Base-by-base conservation (phyloP, 2,329 filamentous ascomycete genomes). In the Beauveria australis region DNA sequence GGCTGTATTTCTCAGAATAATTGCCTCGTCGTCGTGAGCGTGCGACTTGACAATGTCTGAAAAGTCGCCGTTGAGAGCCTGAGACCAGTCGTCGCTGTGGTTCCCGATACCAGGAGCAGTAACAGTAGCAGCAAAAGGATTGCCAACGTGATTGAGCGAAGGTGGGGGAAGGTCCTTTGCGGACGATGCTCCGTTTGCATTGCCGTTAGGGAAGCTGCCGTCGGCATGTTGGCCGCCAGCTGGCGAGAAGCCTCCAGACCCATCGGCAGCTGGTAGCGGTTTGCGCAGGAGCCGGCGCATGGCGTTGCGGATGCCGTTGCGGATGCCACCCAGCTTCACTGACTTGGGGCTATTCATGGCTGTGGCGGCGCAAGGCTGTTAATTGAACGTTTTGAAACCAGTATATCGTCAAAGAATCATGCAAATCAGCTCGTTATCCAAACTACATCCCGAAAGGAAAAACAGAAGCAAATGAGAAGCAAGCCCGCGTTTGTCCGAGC, bases 271-370 rank as follows among this genome's bases (percentile, higher is more conserved):
- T 49, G 59, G 47, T 37, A 37, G n/a, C 59, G 30, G 41, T 60
- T 55, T 60, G 58, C 46, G 59, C 59, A 74, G 69, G 58, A 72
- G 64, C 60, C 66, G 68, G 22, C 71, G 72, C 19, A 74, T 59
- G 40, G 67, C 66, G 24, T 40, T 52, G 59, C 66, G 71, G 65
- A 69, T 69, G 58, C 67, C 65, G 44, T 51, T 56, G 59, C 66
- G 71, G 65, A 69, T 69, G 58, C 67, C 66, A 63, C 67, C 69
- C 64, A 72, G 66, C 48, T 70, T 64, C 9, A 71, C 58, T 52
- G 67, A 68, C 63, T 70, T 72, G 56, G 71, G 58, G 51, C 69
- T 65, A 47, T 67, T 61, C 66, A 72, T 71, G 18, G n/a, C 19
- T 51, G n/a, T 30, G 16, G 54, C 57, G 40, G 46, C 54, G 37